Percentiles rank a stretch among this genome's conserved stretches.
Conservation (phyloP, 371 early-diverging fungal species). For the Rhizopus delemar region DNA sequence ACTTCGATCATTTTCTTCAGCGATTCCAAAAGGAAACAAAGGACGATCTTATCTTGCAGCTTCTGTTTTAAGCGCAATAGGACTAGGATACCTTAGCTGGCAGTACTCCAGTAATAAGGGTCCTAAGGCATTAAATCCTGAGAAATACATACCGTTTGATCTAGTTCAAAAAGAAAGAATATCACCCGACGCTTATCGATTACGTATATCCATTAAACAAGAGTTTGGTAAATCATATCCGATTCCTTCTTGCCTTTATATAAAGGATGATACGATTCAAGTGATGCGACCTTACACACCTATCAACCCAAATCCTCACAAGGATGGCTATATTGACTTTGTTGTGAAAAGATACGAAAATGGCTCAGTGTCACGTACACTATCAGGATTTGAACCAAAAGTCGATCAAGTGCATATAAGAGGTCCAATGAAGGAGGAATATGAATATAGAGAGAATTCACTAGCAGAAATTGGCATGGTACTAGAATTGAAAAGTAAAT, state of each 20-base stretch:
- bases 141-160: constrained; percentile 31
- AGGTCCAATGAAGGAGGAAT: constrained; percentile 61
- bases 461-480: constrained; percentile 65
- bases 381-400: constrained; percentile 36
- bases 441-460: constrained; percentile 43
- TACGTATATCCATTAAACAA: constrained; percentile 31
- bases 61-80: neutral
- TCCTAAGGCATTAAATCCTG: constrained; percentile 19
- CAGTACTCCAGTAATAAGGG: constrained; percentile 11
- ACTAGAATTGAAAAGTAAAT: constrained; percentile 4
- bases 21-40: neutral
- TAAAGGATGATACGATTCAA: constrained; percentile 70
- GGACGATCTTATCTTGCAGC: neutral
- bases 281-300: constrained; percentile 71
- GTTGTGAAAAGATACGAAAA: constrained; percentile 62
- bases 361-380: constrained; percentile 56
- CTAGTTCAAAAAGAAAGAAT: constrained; percentile 31
- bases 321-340: constrained; percentile 58
- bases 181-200: constrained; percentile 35
- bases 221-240: constrained; percentile 28
- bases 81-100: constrained; percentile 12
- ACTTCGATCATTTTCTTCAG: neutral
- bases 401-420: constrained; percentile 55
- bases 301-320: constrained; percentile 44
- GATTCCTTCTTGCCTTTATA: constrained; percentile 54